These are phyloP conservation scores for Ogataea pilisensis DNA, from an alignment of 805 yeast species.

Conservation along the genomic window DNA sequence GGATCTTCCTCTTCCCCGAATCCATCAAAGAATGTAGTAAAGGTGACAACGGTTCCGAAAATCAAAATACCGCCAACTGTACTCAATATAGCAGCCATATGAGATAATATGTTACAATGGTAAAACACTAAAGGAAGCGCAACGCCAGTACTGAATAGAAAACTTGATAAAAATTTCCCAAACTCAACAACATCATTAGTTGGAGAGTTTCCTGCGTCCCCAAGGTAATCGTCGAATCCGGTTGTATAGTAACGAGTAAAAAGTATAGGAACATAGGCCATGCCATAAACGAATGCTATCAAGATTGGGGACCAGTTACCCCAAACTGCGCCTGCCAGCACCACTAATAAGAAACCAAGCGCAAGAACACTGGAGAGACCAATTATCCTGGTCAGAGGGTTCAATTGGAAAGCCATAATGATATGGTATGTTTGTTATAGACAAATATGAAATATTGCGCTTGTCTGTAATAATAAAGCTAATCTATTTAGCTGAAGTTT, in stretches of 20 bases:
- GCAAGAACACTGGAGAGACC: slow-evolving; percentile 76
- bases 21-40: slow-evolving; percentile 72
- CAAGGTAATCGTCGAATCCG: slow-evolving; percentile 56
- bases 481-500: too few relatives aligned
- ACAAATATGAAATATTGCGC: too few relatives aligned
- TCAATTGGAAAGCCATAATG: slow-evolving; percentile 27
- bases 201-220: slow-evolving; percentile 44
- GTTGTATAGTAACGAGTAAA: slow-evolving; percentile 44
- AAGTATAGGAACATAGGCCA: slow-evolving; percentile 72
- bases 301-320: slow-evolving; percentile 89
- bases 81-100: slow-evolving; percentile 71
- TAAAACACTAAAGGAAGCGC: slow-evolving; percentile 70
- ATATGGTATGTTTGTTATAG: too few relatives aligned
- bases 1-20: slow-evolving; percentile 38
- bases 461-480: too few relatives aligned
- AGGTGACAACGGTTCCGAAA: slow-evolving; percentile 77
- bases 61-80: slow-evolving; percentile 80
- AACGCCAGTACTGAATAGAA: slow-evolving; percentile 70
- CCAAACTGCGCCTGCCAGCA: slow-evolving; percentile 81
- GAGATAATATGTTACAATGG: slow-evolving; percentile 69
- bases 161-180: slow-evolving; percentile 76
- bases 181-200: slow-evolving; percentile 56
- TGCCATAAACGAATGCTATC: slow-evolving; percentile 55
- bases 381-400: slow-evolving; percentile 75
- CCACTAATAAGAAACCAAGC: slow-evolving; percentile 82